A percentile compares a stretch with the other conserved stretches of the same genome.
phyloP scores from a whole-genome alignment of 2,329 filamentous ascomycete genomes.

The Phaeophleospora eucalypticola region DNA sequence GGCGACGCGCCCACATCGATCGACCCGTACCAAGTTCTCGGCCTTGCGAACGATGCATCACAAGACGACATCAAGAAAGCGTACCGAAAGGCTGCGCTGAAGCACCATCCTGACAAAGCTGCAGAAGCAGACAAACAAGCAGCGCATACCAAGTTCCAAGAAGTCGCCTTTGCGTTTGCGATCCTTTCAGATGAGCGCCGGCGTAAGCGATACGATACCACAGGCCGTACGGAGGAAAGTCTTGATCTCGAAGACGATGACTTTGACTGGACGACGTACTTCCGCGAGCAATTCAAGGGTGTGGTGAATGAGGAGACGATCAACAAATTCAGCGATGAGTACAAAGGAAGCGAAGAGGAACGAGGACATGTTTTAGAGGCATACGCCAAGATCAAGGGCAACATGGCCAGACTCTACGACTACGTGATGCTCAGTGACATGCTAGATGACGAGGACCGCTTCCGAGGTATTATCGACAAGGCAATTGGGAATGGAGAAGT shows the following conservation, averaged over 20 bases:
- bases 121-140: constrained; percentile 59
- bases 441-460: constrained; percentile 78
- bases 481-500: constrained; percentile 71
- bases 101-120: constrained; percentile 64
- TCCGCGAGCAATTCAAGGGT: constrained; percentile 75
- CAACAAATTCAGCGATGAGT: constrained; percentile 67
- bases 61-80: constrained; percentile 79
- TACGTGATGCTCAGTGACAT: constrained; percentile 82
- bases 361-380: constrained; percentile 69
- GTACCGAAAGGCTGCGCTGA: constrained; percentile 86
- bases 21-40: constrained; percentile 76
- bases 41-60: constrained; percentile 62
- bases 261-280: constrained; percentile 90
- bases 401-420: constrained; percentile 74
- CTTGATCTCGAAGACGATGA: constrained; percentile 59
- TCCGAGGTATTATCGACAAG: constrained; percentile 72
- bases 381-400: constrained; percentile 68
- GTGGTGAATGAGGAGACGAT: constrained; percentile 72
- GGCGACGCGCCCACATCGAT: constrained; percentile 64
- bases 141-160: constrained; percentile 80
- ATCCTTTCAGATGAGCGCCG: constrained; percentile 79
- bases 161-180: constrained; percentile 89
- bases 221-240: constrained; percentile 81
- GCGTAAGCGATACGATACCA: constrained; percentile 81
- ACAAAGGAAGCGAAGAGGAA: constrained; percentile 86